phyloP scores from a whole-genome alignment of 306 rosid genomes.

The Delonix regia region DNA sequence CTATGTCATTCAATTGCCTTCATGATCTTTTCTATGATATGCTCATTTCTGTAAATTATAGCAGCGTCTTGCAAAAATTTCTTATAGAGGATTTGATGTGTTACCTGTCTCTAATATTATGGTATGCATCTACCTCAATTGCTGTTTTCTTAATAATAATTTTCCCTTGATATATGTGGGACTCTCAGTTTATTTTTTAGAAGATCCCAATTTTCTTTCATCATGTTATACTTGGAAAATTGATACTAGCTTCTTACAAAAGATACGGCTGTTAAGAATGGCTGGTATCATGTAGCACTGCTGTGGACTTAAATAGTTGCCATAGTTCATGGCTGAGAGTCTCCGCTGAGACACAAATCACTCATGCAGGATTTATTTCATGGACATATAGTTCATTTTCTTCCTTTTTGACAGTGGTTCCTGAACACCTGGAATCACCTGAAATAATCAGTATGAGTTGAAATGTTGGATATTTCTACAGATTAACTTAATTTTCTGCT shows the following conservation, averaged over 20 bases:
- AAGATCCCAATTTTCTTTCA: neutral
- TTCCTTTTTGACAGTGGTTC: neutral
- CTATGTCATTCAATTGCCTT: neutral
- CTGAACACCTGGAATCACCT: neutral
- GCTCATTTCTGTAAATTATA: slow-evolving; percentile 7
- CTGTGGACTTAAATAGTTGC: neutral
- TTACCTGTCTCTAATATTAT: slow-evolving; percentile 1
- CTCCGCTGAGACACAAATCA: neutral
- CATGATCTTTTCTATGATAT: slow-evolving; percentile 29
- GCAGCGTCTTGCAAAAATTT: slow-evolving; percentile 27
- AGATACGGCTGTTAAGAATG: no score
- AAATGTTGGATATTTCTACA: neutral
- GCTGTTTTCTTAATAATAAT: neutral
- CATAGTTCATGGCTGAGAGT: neutral
- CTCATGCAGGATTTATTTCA: neutral
- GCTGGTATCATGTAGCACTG: neutral
- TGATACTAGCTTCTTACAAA: neutral
- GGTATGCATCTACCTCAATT: slow-evolving; percentile 11
- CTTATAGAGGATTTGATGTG: neutral
- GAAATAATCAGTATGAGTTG: neutral
- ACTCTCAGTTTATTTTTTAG: neutral
- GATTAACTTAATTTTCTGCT: slow-evolving; percentile 14
- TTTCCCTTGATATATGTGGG: neutral
- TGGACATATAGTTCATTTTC: neutral
- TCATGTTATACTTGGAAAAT: neutral